Percentiles rank a stretch among this genome's conserved stretches.
These are phyloP conservation scores for Cercospora sp. DNA, from an alignment of 2,329 filamentous ascomycete genomes.

Conservation along the genomic window DNA sequence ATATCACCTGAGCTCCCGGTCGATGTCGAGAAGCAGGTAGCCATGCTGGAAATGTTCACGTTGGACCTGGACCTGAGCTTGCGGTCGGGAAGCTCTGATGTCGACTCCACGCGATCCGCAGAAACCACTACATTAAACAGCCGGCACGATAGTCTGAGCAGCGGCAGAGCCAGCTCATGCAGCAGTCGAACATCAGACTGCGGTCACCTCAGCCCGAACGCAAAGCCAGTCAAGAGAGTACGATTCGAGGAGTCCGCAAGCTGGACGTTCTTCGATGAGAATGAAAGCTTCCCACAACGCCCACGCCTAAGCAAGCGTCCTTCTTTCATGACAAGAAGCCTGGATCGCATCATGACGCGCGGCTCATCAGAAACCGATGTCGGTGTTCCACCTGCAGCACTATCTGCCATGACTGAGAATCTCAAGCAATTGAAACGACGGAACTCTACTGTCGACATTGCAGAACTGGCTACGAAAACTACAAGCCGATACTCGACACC, in stretches of 20 bases:
- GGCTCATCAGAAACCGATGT: conserved; percentile 14
- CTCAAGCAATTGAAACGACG: conserved; percentile 13
- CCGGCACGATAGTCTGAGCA: conserved; percentile 20
- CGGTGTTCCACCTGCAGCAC: conserved; percentile 13
- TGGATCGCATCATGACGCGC: conserved; percentile 21
- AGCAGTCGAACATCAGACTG: conserved; percentile 20
- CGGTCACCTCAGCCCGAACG: conserved; percentile 9
- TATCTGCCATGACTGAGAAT: conserved; percentile 17
- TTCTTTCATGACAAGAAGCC: conserved; percentile 20
- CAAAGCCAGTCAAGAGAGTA: conserved; percentile 21
- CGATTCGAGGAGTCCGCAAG: conserved; percentile 23
- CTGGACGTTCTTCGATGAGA: conserved; percentile 24
- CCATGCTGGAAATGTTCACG: conserved; percentile 15
- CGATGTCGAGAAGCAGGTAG: conserved; percentile 10
- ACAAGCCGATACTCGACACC: conserved; percentile 14
- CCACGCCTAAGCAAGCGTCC: conserved; percentile 14
- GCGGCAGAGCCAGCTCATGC: conserved; percentile 20
- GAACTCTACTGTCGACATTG: conserved; percentile 17
- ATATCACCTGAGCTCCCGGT: conserved; percentile 4
- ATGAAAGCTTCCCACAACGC: conserved; percentile 12
- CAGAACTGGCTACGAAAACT: conserved; percentile 6
- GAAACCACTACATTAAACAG: conserved; percentile 20
- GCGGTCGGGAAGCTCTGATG: not conserved
- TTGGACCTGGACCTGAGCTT: conserved; percentile 13
- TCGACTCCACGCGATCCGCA: conserved; percentile 14